phyloP scores from a whole-genome alignment of 2,329 filamentous ascomycete species.

The Metarhizium sp. region DNA sequence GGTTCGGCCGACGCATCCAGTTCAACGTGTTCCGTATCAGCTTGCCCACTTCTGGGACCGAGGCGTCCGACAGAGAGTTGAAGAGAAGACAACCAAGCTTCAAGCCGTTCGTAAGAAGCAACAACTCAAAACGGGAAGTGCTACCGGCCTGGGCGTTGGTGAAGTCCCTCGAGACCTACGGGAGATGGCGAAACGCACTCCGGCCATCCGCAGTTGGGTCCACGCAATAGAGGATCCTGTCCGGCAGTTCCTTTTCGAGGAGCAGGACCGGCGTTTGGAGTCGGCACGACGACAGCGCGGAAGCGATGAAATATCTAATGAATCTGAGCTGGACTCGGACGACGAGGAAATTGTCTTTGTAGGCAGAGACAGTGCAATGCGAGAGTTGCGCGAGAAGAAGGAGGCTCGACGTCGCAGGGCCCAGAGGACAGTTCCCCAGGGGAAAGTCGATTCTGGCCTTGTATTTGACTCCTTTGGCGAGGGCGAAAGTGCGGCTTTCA shows the following conservation, averaged over 20 bases:
- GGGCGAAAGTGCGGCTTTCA: constrained; percentile 71
- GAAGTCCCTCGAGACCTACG: constrained; percentile 72
- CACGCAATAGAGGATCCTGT: constrained; percentile 81
- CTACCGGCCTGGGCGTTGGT: constrained; percentile 35
- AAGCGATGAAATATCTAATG: neutral
- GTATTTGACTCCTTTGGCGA: constrained; percentile 73
- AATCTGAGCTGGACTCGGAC: constrained; percentile 31
- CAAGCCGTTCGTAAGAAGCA: constrained; percentile 36
- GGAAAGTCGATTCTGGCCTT: constrained; percentile 53
- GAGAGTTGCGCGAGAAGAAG: constrained; percentile 26
- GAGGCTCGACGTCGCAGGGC: constrained; percentile 36
- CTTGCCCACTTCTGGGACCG: constrained; percentile 77
- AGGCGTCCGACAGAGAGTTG: constrained; percentile 38
- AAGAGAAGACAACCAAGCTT: constrained; percentile 32
- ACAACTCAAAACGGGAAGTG: constrained; percentile 31
- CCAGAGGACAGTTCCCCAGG: constrained; percentile 43
- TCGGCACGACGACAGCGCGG: constrained; percentile 16
- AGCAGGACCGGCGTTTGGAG: constrained; percentile 7
- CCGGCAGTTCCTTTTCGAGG: constrained; percentile 60
- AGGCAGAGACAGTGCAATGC: constrained; percentile 56
- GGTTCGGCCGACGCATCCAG: constrained; percentile 69
- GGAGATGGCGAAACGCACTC: constrained; percentile 68
- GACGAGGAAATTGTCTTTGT: constrained; percentile 93
- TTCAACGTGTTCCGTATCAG: constrained; percentile 77
- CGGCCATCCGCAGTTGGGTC: constrained; percentile 70